Conservation (phyloP, 371 early-diverging fungal genomes). For the Entomophthora muscae region DNA sequence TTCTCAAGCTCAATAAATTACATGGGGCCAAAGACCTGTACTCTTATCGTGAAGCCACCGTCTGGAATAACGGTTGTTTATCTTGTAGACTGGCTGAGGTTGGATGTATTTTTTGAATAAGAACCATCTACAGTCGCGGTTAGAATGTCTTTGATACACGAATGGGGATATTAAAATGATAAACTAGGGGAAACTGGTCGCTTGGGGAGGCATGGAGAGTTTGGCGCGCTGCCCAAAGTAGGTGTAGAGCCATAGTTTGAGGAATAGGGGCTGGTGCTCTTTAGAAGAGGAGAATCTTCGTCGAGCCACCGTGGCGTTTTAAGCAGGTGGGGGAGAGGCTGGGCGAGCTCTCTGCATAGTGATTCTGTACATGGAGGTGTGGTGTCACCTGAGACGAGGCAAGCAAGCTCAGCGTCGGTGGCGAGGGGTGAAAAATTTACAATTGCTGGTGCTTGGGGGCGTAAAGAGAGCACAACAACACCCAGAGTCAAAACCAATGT, state of each 20-base stretch:
- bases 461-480: slow-evolving; percentile 36
- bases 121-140: no score
- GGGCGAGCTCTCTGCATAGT: not conserved
- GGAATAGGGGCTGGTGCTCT: not conserved
- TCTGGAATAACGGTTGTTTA: no score
- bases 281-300: not conserved
- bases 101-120: no score
- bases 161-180: not conserved
- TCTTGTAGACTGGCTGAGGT: no score
- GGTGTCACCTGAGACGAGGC: not conserved
- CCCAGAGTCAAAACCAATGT: slow-evolving; percentile 41
- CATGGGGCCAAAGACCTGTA: no score
- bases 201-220: not conserved
- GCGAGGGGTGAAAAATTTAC: not conserved
- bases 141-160: no score
- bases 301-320: not conserved
- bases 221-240: not conserved
- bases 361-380: not conserved
- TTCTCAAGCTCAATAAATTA: no score
- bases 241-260: not conserved
- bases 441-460: slow-evolving; percentile 1
- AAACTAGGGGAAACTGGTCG: not conserved
- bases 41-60: no score
- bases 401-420: not conserved
- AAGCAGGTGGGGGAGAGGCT: not conserved